Base-by-base conservation (phyloP, 192 early-diverging fungal genomes). In the Endogone sp. region DNA sequence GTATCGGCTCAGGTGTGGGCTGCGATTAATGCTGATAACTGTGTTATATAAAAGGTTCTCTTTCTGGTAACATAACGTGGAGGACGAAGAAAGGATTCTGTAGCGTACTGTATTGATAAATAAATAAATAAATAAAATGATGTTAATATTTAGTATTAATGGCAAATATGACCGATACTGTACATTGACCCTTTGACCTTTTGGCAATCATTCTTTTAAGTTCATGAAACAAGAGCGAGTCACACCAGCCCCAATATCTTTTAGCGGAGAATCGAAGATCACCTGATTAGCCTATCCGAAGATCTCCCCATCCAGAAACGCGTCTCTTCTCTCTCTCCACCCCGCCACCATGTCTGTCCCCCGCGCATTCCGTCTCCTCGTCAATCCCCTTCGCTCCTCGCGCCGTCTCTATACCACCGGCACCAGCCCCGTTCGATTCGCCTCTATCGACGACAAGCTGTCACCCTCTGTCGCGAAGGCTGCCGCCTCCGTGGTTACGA, bases 71-170 rank as follows among this genome's bases (percentile, higher is more conserved):
- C 6, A 85, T 83, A 6, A 79, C 82, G 68, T 89, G 87, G 21
- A 87, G 70, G 20, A 89, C 81, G 70, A 83, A 89, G 55, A 89
- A 83, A 3, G 85, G 87, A 59, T 84, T 85, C 37, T 82, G 82
- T 6, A 79, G 60, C 26, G 69, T 72, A 23, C 75, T 78, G n/a
- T n/a, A n/a, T n/a, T n/a, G n/a, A 62, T 22, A 65, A 44, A 8
- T 56, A 26, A 56, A 63, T 62, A 31, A 23, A 37, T 63, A 26
- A 44, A 62, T 66, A 61, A 26, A 59, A 56, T 22, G 3, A 16
- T 10, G 29, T 55, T 4, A 29, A 62, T 23, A 27, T 31, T 4
- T 59, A 60, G 44, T 58, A 59, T 2, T 20, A 23, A 54, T 49
- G 37, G 6, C 37, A 56, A 60, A 66, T 69, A 67, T 49, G 57